A percentile compares a stretch with the other conserved stretches of the same genome.
phyloP scores from a whole-genome alignment of 2,329 filamentous ascomycete species.

The Trichoderma sp. region DNA sequence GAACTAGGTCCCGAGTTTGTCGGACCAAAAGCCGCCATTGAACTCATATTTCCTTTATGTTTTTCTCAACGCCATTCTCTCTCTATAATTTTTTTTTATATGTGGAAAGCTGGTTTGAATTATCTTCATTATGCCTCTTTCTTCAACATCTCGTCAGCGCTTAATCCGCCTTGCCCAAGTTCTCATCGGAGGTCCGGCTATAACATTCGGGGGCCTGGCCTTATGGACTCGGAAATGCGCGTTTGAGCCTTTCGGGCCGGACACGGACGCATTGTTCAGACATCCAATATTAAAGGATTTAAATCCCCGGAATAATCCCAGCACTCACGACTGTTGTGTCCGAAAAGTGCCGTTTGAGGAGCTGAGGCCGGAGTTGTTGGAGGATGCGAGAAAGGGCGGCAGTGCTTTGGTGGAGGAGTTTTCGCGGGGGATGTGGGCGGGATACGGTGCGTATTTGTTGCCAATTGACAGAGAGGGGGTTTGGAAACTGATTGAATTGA shows the following conservation, averaged over 20 bases:
- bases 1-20: background rate
- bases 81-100: background rate
- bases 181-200: background rate
- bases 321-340: background rate
- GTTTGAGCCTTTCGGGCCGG: background rate
- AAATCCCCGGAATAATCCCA: background rate
- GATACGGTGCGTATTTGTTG: background rate
- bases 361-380: background rate
- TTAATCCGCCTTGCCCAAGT: background rate
- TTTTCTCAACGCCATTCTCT: no score
- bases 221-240: background rate
- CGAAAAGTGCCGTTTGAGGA: background rate
- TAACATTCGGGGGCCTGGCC: background rate
- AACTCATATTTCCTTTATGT: background rate
- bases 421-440: constrained; percentile 1
- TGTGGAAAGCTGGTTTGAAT: background rate
- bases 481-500: background rate
- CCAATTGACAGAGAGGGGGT: background rate
- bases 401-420: background rate
- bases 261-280: background rate
- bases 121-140: background rate
- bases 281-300: background rate
- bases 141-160: background rate
- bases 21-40: background rate
- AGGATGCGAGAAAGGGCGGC: background rate